Percentiles rank a stretch among this genome's conserved stretches.
These are phyloP conservation scores for Colletotrichum lini DNA, from an alignment of 2,329 filamentous ascomycete species.

Conservation along the genomic window DNA sequence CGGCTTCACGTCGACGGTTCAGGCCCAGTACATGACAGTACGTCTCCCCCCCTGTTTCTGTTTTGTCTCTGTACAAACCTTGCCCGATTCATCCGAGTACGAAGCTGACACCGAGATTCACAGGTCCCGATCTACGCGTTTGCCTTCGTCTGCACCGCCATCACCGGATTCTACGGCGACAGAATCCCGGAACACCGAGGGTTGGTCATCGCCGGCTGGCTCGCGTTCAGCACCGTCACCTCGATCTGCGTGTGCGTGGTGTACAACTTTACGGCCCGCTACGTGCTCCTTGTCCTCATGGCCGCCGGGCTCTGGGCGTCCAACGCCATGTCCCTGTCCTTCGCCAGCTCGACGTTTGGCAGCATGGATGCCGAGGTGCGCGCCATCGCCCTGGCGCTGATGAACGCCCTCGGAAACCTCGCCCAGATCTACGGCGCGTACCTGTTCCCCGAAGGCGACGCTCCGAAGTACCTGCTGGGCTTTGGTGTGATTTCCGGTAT, in stretches of 20 bases:
- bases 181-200: slow-evolving; percentile 61
- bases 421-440: slow-evolving; percentile 70
- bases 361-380: slow-evolving; percentile 54
- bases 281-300: slow-evolving; percentile 69
- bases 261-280: slow-evolving; percentile 67
- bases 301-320: slow-evolving; percentile 67
- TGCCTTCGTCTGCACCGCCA: slow-evolving; percentile 63
- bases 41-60: not conserved
- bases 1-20: slow-evolving; percentile 59
- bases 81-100: too few species aligned
- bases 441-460: slow-evolving; percentile 63
- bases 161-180: slow-evolving; percentile 64
- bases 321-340: slow-evolving; percentile 66
- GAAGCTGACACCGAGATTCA: not conserved
- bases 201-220: slow-evolving; percentile 63
- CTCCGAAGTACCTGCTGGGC: slow-evolving; percentile 63
- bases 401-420: slow-evolving; percentile 69
- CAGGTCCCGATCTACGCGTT: slow-evolving; percentile 66
- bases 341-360: slow-evolving; percentile 66
- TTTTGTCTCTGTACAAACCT: too few species aligned
- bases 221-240: slow-evolving; percentile 56
- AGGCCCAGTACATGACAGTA: slow-evolving; percentile 60
- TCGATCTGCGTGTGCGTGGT: slow-evolving; percentile 58
- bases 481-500: slow-evolving; percentile 48
- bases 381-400: slow-evolving; percentile 69